Percentiles rank a stretch among this genome's conserved stretches.
Conservation (phyloP, 2,329 filamentous ascomycete species). For the Blastomyces parvus region DNA sequence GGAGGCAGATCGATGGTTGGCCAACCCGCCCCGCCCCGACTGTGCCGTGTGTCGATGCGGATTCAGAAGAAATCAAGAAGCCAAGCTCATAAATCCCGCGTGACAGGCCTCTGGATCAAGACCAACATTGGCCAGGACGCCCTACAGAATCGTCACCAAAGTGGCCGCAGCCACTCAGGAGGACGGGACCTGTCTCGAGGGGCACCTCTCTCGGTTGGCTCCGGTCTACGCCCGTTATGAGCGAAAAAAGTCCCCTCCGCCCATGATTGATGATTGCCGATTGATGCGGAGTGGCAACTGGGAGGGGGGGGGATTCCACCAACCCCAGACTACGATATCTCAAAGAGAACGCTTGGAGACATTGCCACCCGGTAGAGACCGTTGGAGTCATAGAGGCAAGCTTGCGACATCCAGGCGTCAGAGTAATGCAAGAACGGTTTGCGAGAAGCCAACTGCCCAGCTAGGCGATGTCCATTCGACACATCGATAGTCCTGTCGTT, state of each 20-base stretch:
- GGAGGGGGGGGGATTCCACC: neutral
- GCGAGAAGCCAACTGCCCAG: neutral
- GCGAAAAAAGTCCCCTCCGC: no score
- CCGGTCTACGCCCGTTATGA: neutral
- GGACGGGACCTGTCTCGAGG: neutral
- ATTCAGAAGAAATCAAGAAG: no score
- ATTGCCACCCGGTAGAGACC: neutral
- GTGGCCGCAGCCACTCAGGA: neutral
- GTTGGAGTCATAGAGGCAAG: neutral
- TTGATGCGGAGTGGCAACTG: constrained; percentile 1
- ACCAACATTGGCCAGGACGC: neutral
- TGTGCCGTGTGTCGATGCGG: neutral
- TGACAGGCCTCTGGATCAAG: neutral
- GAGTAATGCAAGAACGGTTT: neutral
- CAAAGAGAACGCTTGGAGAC: neutral
- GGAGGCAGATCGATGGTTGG: neutral
- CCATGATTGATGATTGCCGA: neutral
- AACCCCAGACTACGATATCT: neutral
- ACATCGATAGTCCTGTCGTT: neutral
- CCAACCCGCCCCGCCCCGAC: neutral
- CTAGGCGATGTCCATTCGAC: neutral
- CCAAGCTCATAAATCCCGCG: neutral
- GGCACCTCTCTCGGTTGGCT: neutral
- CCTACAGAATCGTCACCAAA: neutral
- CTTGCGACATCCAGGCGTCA: neutral